Conservation (phyloP, 2,329 filamentous ascomycete genomes). For the Aureobasidium lini region DNA sequence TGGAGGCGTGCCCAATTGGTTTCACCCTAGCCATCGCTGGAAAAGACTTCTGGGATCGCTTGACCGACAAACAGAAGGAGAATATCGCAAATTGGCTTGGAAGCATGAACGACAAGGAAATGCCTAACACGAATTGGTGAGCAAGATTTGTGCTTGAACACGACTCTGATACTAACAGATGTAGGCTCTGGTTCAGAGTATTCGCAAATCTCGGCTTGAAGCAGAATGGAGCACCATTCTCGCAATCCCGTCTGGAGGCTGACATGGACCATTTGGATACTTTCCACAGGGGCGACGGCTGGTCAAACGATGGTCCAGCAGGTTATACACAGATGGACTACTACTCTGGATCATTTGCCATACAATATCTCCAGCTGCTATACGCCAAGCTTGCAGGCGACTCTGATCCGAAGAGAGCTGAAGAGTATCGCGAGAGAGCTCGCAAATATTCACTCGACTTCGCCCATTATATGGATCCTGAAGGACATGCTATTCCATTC, state of each 20-base stretch:
- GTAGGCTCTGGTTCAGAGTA: conserved; percentile 75
- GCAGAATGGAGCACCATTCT: conserved; percentile 65
- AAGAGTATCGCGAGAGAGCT: conserved; percentile 62
- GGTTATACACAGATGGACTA: conserved; percentile 80
- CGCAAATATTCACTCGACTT: conserved; percentile 62
- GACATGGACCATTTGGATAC: conserved; percentile 73
- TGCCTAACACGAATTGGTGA: conserved; percentile 58
- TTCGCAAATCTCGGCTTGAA: conserved; percentile 74
- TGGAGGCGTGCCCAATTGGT: conserved; percentile 74
- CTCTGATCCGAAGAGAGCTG: conserved; percentile 55
- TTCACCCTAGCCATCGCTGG: conserved; percentile 64
- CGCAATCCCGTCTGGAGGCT: conserved; percentile 59
- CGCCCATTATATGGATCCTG: conserved; percentile 66
- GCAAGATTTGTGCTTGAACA: background rate
- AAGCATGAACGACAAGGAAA: conserved; percentile 71
- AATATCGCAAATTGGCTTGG: conserved; percentile 68
- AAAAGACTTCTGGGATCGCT: conserved; percentile 56
- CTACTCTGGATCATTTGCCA: conserved; percentile 75
- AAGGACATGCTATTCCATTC: conserved; percentile 66
- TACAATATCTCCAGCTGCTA: conserved; percentile 70
- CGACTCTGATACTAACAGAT: conserved; percentile 19
- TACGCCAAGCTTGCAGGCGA: conserved; percentile 65
- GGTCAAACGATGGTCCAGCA: conserved; percentile 71
- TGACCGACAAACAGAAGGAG: conserved; percentile 53
- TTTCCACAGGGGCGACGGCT: conserved; percentile 74